phyloP scores from a whole-genome alignment of 1,139 yeast species.

The Yamadazyma aaseri region DNA sequence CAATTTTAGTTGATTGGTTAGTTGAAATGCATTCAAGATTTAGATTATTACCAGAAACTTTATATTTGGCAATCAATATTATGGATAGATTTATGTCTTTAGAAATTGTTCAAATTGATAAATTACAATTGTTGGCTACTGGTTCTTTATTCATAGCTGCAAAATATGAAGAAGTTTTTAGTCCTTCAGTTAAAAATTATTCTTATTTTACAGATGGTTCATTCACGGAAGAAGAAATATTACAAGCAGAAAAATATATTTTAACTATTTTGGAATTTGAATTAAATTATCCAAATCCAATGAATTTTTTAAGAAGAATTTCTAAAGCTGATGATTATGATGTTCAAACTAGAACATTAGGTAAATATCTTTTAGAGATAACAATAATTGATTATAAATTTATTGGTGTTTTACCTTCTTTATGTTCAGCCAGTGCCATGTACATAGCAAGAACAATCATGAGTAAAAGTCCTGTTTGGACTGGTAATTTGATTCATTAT shows the following conservation, averaged over 20 bases:
- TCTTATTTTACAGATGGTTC: conserved; percentile 88
- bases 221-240: conserved; percentile 78
- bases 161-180: conserved; percentile 91
- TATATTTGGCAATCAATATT: conserved; percentile 82
- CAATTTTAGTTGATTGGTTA: conserved; percentile 91
- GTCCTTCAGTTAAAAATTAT: conserved; percentile 85
- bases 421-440: conserved; percentile 92
- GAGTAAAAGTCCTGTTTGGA: conserved; percentile 71
- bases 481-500: conserved; percentile 81
- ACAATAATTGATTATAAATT: conserved; percentile 79
- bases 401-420: conserved; percentile 75
- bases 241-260: conserved; percentile 83
- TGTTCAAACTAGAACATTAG: conserved; percentile 87
- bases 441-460: conserved; percentile 79
- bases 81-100: conserved; percentile 88
- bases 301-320: conserved; percentile 88
- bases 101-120: conserved; percentile 77
- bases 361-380: conserved; percentile 83
- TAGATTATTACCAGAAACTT: conserved; percentile 84
- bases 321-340: conserved; percentile 96
- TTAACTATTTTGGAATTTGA: conserved; percentile 75
- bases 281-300: conserved; percentile 87
- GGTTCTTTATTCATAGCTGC: conserved; percentile 91
- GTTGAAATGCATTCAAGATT: conserved; percentile 89
- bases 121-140: conserved; percentile 86